phyloP scores from a whole-genome alignment of 2,329 filamentous ascomycete species.

The Emmonsiellopsis sp. region DNA sequence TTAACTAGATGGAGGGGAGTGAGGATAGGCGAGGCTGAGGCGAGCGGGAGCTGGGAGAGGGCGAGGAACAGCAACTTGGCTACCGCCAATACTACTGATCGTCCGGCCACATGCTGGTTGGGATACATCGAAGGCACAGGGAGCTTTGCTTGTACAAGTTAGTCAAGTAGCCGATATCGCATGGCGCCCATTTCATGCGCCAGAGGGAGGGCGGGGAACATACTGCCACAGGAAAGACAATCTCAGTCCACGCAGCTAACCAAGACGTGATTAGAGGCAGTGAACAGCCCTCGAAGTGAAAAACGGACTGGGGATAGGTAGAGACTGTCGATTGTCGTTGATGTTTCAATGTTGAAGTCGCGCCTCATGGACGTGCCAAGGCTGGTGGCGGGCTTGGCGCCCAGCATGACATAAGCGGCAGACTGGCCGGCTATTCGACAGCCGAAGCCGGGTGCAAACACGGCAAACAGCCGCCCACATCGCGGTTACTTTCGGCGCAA shows the following conservation, averaged over 20 bases:
- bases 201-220: neutral
- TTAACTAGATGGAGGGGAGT: constrained; percentile 15
- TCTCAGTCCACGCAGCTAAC: neutral
- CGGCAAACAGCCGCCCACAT: too few species aligned
- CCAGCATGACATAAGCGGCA: too few species aligned
- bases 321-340: too few species aligned
- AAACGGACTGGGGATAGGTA: too few species aligned
- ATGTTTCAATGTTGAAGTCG: too few species aligned
- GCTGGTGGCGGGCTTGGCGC: too few species aligned
- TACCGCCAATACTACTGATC: constrained; percentile 32
- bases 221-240: neutral
- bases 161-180: too few species aligned
- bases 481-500: too few species aligned
- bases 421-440: too few species aligned
- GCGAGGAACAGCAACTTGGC: constrained; percentile 33
- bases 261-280: neutral
- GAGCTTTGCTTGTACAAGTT: neutral
- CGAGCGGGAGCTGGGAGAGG: constrained; percentile 29
- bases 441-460: too few species aligned
- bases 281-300: too few species aligned
- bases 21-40: constrained; percentile 28
- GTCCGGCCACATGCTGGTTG: constrained; percentile 26
- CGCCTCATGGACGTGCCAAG: too few species aligned
- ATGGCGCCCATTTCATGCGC: neutral
- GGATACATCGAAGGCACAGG: constrained; percentile 12